These are phyloP conservation scores for Aotearoamyces nothofagi DNA, from an alignment of 2,329 filamentous ascomycete species.

Conservation along the genomic window DNA sequence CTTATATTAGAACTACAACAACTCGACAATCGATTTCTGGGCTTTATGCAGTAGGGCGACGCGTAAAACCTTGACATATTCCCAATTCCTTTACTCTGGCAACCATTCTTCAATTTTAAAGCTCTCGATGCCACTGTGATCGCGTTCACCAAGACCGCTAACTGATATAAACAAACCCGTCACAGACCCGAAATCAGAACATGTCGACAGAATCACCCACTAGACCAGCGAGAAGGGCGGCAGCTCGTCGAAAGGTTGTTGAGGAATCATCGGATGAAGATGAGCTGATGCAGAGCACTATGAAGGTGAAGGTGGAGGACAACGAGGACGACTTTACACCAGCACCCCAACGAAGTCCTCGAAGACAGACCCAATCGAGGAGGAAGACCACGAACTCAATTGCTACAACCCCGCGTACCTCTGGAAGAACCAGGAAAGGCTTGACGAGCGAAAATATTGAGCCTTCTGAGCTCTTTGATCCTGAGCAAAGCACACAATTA, in stretches of 20 bases:
- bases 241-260: slow-evolving; percentile 54
- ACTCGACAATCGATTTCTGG: too few species aligned
- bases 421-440: slow-evolving; percentile 27
- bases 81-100: too few species aligned
- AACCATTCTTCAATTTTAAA: too few species aligned
- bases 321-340: slow-evolving; percentile 70
- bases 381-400: slow-evolving; percentile 25
- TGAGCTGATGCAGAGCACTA: slow-evolving; percentile 45
- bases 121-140: too few species aligned
- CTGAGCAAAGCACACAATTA: slow-evolving; percentile 31
- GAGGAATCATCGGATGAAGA: slow-evolving; percentile 66
- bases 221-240: slow-evolving; percentile 42
- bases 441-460: slow-evolving; percentile 33
- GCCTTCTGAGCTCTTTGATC: slow-evolving; percentile 43
- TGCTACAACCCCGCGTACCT: slow-evolving; percentile 11
- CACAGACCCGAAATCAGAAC: too few species aligned
- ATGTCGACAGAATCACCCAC: slow-evolving; percentile 22
- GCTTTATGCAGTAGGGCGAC: too few species aligned
- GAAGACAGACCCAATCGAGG: slow-evolving; percentile 36
- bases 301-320: slow-evolving; percentile 46
- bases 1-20: too few species aligned
- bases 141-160: too few species aligned
- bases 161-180: too few species aligned
- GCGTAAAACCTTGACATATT: too few species aligned
- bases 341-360: slow-evolving; percentile 42